Conservation (phyloP, 306 rosid species). For the Quillaja saponaria region DNA sequence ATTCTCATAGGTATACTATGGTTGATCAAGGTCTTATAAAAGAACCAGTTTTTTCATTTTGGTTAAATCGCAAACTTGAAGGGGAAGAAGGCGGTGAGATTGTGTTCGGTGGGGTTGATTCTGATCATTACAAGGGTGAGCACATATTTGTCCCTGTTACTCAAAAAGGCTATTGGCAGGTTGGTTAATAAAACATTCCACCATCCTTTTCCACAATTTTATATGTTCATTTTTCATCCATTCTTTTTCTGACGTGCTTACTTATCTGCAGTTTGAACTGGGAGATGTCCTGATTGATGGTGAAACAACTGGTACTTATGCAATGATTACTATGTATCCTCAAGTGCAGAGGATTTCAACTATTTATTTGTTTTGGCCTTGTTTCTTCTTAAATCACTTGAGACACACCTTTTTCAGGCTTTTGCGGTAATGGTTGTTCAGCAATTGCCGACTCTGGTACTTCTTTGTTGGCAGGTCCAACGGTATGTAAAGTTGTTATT, state of each 20-base stretch:
- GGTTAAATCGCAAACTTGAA: slow-evolving; percentile 37
- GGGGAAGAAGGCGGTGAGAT: slow-evolving; percentile 43
- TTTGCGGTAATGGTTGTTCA: slow-evolving; percentile 35
- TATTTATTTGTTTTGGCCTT: not conserved
- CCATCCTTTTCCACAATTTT: not conserved
- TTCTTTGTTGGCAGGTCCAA: slow-evolving; percentile 40
- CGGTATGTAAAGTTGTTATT: slow-evolving; percentile 29
- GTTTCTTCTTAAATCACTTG: not conserved
- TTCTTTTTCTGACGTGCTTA: not conserved
- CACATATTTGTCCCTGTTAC: slow-evolving; percentile 43
- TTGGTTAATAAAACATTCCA: slow-evolving; percentile 7
- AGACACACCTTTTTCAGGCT: slow-evolving; percentile 30
- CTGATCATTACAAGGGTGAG: slow-evolving; percentile 44
- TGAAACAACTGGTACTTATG: slow-evolving; percentile 37
- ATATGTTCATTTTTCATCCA: not conserved
- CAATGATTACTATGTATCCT: not conserved
- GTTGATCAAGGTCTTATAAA: slow-evolving; percentile 29
- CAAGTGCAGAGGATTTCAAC: not conserved
- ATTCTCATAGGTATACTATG: slow-evolving; percentile 37
- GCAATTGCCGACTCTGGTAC: slow-evolving; percentile 49
- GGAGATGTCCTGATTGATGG: slow-evolving; percentile 37
- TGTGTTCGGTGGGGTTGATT: slow-evolving; percentile 54
- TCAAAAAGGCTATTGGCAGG: slow-evolving; percentile 48
- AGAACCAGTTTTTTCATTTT: slow-evolving; percentile 44
- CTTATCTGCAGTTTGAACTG: slow-evolving; percentile 35